A percentile compares a stretch with the other conserved stretches of the same genome.
Evolutionary conservation across 2,329 filamentous ascomycete genomes (phyloP).

Genomic region (Amylocarpus encephaloides): DNA sequence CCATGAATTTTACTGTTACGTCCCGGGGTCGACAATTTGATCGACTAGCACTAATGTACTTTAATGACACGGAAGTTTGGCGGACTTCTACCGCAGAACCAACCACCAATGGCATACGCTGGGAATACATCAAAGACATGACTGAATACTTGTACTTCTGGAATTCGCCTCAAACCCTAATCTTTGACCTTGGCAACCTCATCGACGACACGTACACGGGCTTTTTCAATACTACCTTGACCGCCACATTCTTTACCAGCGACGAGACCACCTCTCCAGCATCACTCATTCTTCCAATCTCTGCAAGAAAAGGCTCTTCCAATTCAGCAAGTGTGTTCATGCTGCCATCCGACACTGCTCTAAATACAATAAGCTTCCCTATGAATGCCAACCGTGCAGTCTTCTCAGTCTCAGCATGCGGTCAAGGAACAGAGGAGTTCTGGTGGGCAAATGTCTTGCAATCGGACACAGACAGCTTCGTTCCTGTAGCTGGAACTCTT

Average conservation of each 20-base stretch:
- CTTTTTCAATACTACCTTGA: slow-evolving; percentile 66
- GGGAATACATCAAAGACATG: slow-evolving; percentile 76
- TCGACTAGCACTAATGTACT: slow-evolving; percentile 66
- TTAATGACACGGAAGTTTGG: slow-evolving; percentile 75
- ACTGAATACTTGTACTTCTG: slow-evolving; percentile 64
- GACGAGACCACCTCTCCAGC: slow-evolving; percentile 43
- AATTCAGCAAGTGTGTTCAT: slow-evolving; percentile 60
- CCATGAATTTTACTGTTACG: slow-evolving; percentile 69
- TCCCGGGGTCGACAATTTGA: slow-evolving; percentile 71
- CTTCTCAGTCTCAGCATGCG: slow-evolving; percentile 70
- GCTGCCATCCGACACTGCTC: slow-evolving; percentile 56
- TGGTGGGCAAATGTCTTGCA: slow-evolving; percentile 77
- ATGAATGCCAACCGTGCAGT: slow-evolving; percentile 62
- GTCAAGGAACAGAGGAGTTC: slow-evolving; percentile 72
- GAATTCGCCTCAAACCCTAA: slow-evolving; percentile 62
- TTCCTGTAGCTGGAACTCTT: slow-evolving; percentile 47
- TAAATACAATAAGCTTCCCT: slow-evolving; percentile 56
- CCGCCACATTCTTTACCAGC: slow-evolving; percentile 61
- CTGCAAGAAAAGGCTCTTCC: slow-evolving; percentile 43
- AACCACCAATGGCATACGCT: slow-evolving; percentile 61
- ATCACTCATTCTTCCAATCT: slow-evolving; percentile 63
- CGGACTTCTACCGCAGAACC: slow-evolving; percentile 79
- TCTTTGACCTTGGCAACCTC: slow-evolving; percentile 74
- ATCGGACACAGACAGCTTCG: slow-evolving; percentile 53
- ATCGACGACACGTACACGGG: slow-evolving; percentile 67